phyloP scores from a whole-genome alignment of 1,284 basidiomycete species.

The Cryptococcus sp. region DNA sequence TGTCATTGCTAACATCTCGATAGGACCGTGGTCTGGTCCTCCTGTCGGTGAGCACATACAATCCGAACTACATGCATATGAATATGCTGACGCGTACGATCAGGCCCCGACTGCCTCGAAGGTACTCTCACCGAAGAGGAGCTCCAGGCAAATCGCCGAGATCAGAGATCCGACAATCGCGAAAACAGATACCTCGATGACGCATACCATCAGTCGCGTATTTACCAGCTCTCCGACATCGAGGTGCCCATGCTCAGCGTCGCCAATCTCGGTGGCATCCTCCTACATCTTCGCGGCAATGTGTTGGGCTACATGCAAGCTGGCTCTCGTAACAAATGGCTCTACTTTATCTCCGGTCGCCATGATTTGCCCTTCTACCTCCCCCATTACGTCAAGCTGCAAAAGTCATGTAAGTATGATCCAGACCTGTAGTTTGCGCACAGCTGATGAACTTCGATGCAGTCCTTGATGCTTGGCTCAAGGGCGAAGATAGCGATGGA shows the following conservation, averaged over 20 bases:
- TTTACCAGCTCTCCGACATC: slow-evolving; percentile 41
- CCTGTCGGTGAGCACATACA: slow-evolving; percentile 1
- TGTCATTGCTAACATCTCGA: neutral
- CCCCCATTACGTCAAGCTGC: slow-evolving; percentile 37
- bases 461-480: slow-evolving; percentile 44
- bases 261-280: slow-evolving; percentile 47
- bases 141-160: slow-evolving; percentile 31
- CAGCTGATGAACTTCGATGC: neutral
- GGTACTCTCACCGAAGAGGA: slow-evolving; percentile 36
- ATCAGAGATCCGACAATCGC: slow-evolving; percentile 40
- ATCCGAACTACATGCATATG: neutral
- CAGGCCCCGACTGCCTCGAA: slow-evolving; percentile 34
- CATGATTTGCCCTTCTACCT: slow-evolving; percentile 50
- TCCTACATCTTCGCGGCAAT: slow-evolving; percentile 47
- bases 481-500: slow-evolving; percentile 29
- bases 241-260: slow-evolving; percentile 44
- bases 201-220: slow-evolving; percentile 36
- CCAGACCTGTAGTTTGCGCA: neutral
- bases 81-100: neutral
- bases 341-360: slow-evolving; percentile 44
- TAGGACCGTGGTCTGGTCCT: slow-evolving; percentile 2
- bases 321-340: slow-evolving; percentile 45
- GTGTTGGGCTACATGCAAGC: slow-evolving; percentile 45
- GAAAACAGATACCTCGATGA: slow-evolving; percentile 37
- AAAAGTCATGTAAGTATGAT: slow-evolving; percentile 28